Percentiles rank a stretch among this genome's conserved stretches.
phyloP scores from a whole-genome alignment of 1,139 yeast species.

The Kazachstania sp. region DNA sequence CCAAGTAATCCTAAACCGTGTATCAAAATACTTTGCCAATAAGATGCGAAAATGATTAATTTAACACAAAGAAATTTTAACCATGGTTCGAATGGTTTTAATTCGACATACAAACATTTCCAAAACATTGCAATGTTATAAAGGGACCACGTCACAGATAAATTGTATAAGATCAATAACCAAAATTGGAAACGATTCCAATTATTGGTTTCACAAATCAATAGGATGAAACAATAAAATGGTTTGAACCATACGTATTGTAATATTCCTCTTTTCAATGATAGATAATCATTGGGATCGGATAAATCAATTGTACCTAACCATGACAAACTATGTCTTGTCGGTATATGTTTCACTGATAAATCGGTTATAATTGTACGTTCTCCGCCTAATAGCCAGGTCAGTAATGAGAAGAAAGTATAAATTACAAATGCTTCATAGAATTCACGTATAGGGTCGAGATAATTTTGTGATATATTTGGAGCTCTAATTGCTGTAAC shows the following conservation, averaged over 20 bases:
- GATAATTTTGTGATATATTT: slow-evolving; percentile 30
- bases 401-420: slow-evolving; percentile 77
- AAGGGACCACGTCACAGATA: slow-evolving; percentile 71
- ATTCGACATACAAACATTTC: slow-evolving; percentile 73
- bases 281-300: slow-evolving; percentile 72
- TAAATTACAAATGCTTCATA: slow-evolving; percentile 95
- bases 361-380: slow-evolving; percentile 62
- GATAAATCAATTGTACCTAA: slow-evolving; percentile 61
- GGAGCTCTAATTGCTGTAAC: slow-evolving; percentile 47
- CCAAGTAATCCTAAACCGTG: slow-evolving; percentile 53
- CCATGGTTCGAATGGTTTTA: slow-evolving; percentile 76
- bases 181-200: slow-evolving; percentile 14
- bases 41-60: slow-evolving; percentile 86
- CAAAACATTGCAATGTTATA: slow-evolving; percentile 86
- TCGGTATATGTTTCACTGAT: slow-evolving; percentile 69
- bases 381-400: slow-evolving; percentile 87
- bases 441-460: slow-evolving; percentile 78
- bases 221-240: slow-evolving; percentile 49
- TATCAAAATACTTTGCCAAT: slow-evolving; percentile 85
- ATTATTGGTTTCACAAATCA: slow-evolving; percentile 45
- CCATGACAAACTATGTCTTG: slow-evolving; percentile 55
- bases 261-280: slow-evolving; percentile 73
- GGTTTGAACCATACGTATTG: slow-evolving; percentile 97
- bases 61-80: slow-evolving; percentile 91
- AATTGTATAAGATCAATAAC: slow-evolving; percentile 60